Evolutionary conservation across 495 filamentous ascomycete species (phyloP).

Genomic region (Neurospora sp.): DNA sequence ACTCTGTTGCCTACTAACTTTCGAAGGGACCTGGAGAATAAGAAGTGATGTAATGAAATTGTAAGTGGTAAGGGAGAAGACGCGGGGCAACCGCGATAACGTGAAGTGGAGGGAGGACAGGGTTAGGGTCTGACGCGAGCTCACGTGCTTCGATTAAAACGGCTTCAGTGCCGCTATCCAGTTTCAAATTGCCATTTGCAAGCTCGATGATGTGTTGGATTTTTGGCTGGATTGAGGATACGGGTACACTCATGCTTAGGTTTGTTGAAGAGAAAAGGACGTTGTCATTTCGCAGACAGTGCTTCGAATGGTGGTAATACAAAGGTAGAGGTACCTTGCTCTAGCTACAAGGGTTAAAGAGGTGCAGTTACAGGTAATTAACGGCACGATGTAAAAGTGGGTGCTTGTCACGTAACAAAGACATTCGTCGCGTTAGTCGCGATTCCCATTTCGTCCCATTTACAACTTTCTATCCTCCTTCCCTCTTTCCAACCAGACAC

Average conservation of each 20-base stretch:
- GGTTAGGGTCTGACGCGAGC: slow-evolving; percentile 9
- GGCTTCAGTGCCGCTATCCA: neutral
- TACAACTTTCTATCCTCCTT: neutral
- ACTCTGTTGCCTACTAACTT: neutral
- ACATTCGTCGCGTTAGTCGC: neutral
- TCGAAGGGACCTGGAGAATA: neutral
- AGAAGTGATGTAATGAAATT: neutral
- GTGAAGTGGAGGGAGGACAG: neutral
- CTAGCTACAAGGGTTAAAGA: neutral
- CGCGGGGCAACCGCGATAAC: neutral
- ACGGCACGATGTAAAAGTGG: neutral
- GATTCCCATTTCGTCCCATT: neutral
- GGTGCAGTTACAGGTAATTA: neutral
- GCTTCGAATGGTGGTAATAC: neutral
- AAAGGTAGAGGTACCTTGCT: neutral
- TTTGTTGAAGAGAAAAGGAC: neutral
- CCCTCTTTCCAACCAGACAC: neutral
- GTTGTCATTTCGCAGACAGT: neutral
- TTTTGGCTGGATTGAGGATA: neutral
- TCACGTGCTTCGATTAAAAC: slow-evolving; percentile 6
- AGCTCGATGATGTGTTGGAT: neutral
- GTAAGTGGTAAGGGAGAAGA: neutral
- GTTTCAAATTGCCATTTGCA: neutral
- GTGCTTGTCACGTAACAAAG: neutral
- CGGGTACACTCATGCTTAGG: neutral